A percentile compares a stretch with the other conserved stretches of the same genome.
Conservation (phyloP, 352 stramenopile genomes). For the Phytophthora syringae region DNA sequence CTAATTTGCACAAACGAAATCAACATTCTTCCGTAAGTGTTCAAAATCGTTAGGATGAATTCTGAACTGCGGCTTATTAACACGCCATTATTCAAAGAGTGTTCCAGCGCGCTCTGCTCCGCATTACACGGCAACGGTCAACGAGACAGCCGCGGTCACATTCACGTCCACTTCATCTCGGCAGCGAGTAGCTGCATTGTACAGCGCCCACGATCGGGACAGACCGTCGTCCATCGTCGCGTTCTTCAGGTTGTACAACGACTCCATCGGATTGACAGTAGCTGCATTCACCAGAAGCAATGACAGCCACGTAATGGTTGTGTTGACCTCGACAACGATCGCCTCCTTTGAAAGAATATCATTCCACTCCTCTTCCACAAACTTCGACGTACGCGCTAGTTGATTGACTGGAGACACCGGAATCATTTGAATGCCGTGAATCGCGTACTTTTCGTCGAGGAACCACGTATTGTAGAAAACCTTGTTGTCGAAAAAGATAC, state of each 20-base stretch:
- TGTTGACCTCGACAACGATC: slow-evolving; percentile 41
- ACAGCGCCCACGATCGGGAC: slow-evolving; percentile 58
- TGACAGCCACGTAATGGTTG: slow-evolving; percentile 57
- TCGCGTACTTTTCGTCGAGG: slow-evolving; percentile 54
- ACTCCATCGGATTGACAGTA: slow-evolving; percentile 45
- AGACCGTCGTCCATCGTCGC: slow-evolving; percentile 61
- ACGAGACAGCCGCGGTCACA: background rate
- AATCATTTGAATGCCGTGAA: slow-evolving; percentile 80
- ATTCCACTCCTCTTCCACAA: slow-evolving; percentile 70
- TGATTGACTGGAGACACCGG: slow-evolving; percentile 67
- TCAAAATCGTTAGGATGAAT: too few species aligned
- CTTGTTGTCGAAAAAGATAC: slow-evolving; percentile 73
- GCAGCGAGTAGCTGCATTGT: slow-evolving; percentile 54
- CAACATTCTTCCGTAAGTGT: too few species aligned
- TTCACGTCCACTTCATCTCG: slow-evolving; percentile 12
- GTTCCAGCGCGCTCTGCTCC: background rate
- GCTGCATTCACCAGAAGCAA: slow-evolving; percentile 70
- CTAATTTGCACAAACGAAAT: too few species aligned
- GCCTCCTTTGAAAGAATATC: slow-evolving; percentile 60
- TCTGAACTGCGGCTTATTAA: background rate
- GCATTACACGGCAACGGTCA: background rate
- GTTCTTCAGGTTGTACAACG: slow-evolving; percentile 42
- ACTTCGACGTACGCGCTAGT: slow-evolving; percentile 55
- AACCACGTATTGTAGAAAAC: slow-evolving; percentile 69
- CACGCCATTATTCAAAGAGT: background rate